These are phyloP conservation scores for Blakeslea trispora DNA, from an alignment of 371 early-diverging fungal species.

Conservation along the genomic window DNA sequence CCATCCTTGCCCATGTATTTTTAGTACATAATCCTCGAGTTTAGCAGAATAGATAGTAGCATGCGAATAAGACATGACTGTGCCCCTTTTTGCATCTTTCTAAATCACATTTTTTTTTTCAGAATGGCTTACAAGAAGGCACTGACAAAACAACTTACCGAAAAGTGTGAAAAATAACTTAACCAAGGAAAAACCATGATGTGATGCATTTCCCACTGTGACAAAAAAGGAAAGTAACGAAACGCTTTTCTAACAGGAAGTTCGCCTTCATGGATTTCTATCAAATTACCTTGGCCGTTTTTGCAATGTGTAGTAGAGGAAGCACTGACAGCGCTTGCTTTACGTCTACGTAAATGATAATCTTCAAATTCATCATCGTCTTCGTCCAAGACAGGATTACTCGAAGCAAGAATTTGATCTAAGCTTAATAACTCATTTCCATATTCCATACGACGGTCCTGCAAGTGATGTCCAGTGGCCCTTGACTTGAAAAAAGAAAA, in stretches of 20 bases:
- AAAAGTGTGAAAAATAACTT: slow-evolving; percentile 59
- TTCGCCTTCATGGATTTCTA: slow-evolving; percentile 50
- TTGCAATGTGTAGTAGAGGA: slow-evolving; percentile 1
- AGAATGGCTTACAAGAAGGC: too few species aligned
- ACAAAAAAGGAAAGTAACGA: slow-evolving; percentile 56
- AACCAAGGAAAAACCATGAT: slow-evolving; percentile 58
- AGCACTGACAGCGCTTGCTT: slow-evolving; percentile 12
- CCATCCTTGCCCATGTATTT: slow-evolving; percentile 50
- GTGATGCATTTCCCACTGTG: slow-evolving; percentile 63
- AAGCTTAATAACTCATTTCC: slow-evolving; percentile 31
- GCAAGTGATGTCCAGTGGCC: background rate
- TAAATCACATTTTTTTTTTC: too few species aligned
- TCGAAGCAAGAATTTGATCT: slow-evolving; percentile 33
- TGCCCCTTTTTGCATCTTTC: slow-evolving; percentile 50
- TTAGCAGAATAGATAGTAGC: slow-evolving; percentile 47
- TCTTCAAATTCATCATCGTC: slow-evolving; percentile 10
- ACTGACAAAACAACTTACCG: too few species aligned
- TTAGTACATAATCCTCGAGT: slow-evolving; percentile 54
- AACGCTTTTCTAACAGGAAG: slow-evolving; percentile 55
- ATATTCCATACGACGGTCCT: slow-evolving; percentile 1
- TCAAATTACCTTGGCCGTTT: slow-evolving; percentile 13
- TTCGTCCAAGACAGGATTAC: slow-evolving; percentile 20
- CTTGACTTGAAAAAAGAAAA: slow-evolving; percentile 20
- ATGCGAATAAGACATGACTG: slow-evolving; percentile 49
- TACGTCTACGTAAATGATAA: slow-evolving; percentile 9